These are phyloP conservation scores for Cicer chorassanicum DNA, from an alignment of 306 rosid genomes.

Conservation along the genomic window DNA sequence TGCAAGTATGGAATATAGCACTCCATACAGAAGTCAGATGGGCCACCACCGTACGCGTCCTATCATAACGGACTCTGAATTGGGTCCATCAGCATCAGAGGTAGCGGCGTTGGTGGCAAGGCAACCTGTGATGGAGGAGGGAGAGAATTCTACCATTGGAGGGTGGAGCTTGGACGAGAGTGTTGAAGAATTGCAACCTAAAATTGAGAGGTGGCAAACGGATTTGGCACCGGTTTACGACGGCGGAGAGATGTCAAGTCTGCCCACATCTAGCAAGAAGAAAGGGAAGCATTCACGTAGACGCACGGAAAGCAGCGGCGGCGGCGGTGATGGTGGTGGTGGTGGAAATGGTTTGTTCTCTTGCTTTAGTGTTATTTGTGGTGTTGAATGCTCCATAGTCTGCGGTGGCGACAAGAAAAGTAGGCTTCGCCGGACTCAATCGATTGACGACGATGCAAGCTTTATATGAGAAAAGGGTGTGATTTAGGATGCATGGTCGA, in stretches of 20 bases:
- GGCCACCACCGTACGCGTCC: constrained; percentile 6
- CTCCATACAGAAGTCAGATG: constrained; percentile 60
- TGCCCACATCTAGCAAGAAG: constrained; percentile 14
- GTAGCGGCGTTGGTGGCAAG: constrained; percentile 75
- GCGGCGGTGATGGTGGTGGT: constrained; percentile 40
- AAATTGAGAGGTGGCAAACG: constrained; percentile 81
- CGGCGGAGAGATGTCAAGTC: constrained; percentile 54
- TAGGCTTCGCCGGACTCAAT: constrained; percentile 49
- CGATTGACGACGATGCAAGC: constrained; percentile 46
- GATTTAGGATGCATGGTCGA: neutral
- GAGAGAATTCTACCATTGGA: constrained; percentile 59
- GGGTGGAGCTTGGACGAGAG: constrained; percentile 79
- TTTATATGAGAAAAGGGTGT: constrained; percentile 38
- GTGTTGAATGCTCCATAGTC: constrained; percentile 80
- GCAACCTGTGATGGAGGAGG: constrained; percentile 50
- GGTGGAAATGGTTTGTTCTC: constrained; percentile 68
- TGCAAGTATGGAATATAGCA: constrained; percentile 51
- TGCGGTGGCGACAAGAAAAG: constrained; percentile 63
- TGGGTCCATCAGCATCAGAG: constrained; percentile 96
- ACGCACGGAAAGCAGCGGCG: constrained; percentile 48
- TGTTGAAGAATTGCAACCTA: constrained; percentile 71
- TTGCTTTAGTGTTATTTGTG: constrained; percentile 92
- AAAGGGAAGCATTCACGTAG: constrained; percentile 51
- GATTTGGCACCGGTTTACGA: constrained; percentile 76
- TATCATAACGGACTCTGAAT: constrained; percentile 71